Percentiles rank a stretch among this genome's conserved stretches.
Evolutionary conservation across 2,329 filamentous ascomycete species (phyloP).

Genomic region (Botrytis porri): DNA sequence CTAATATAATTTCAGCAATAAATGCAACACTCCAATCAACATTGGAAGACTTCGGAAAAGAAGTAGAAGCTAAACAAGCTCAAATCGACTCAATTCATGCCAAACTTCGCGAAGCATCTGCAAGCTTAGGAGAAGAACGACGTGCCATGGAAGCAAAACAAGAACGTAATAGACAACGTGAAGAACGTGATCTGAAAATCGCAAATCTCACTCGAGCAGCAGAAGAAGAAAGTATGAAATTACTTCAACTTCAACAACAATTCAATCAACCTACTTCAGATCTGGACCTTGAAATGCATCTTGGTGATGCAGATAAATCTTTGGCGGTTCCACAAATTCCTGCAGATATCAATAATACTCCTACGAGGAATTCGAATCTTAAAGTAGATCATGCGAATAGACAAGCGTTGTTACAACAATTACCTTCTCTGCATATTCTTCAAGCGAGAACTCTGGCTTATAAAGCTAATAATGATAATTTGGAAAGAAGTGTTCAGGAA

Average conservation of each 20-base stretch:
- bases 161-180: slow-evolving; percentile 60
- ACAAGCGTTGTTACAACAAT: slow-evolving; percentile 38
- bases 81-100: slow-evolving; percentile 78
- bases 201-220: slow-evolving; percentile 73
- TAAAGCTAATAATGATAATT: slow-evolving; percentile 61
- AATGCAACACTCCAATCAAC: slow-evolving; percentile 78
- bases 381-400: slow-evolving; percentile 43
- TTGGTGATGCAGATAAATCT: slow-evolving; percentile 39
- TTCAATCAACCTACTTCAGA: slow-evolving; percentile 52
- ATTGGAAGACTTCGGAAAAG: slow-evolving; percentile 72
- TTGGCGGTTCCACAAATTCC: slow-evolving; percentile 31
- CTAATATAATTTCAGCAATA: slow-evolving; percentile 56
- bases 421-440: slow-evolving; percentile 61
- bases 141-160: slow-evolving; percentile 70
- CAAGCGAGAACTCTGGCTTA: slow-evolving; percentile 69
- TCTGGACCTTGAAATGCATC: slow-evolving; percentile 50
- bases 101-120: slow-evolving; percentile 75
- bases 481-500: slow-evolving; percentile 64
- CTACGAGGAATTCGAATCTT: slow-evolving; percentile 42
- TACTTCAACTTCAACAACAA: slow-evolving; percentile 48
- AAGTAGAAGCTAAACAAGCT: slow-evolving; percentile 79
- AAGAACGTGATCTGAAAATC: slow-evolving; percentile 65
- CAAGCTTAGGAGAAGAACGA: slow-evolving; percentile 73
- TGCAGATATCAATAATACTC: slow-evolving; percentile 33
- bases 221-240: slow-evolving; percentile 62